phyloP scores from a whole-genome alignment of 2,329 filamentous ascomycete genomes.

The Akanthomyces dipterigenus region DNA sequence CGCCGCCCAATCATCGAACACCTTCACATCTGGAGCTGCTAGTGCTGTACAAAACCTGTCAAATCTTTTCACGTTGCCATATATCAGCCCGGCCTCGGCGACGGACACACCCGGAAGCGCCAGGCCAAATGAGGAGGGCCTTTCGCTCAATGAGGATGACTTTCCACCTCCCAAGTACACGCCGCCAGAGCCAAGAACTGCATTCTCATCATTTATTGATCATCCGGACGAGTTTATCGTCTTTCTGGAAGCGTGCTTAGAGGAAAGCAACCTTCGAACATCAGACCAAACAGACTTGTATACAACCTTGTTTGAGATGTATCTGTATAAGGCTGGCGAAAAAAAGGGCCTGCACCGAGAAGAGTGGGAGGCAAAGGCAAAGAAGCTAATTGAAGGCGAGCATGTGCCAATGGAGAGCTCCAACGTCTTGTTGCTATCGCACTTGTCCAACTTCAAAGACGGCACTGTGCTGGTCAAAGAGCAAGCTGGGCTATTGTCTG shows the following conservation, averaged over 20 bases:
- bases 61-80: slow-evolving; percentile 75
- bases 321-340: slow-evolving; percentile 77
- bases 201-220: slow-evolving; percentile 95
- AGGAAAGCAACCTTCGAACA: slow-evolving; percentile 62
- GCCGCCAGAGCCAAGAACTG: slow-evolving; percentile 74
- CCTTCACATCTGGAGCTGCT: slow-evolving; percentile 53
- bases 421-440: slow-evolving; percentile 86
- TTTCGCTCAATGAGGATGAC: slow-evolving; percentile 43
- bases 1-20: slow-evolving; percentile 32
- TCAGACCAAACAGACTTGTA: slow-evolving; percentile 80
- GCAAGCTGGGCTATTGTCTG: slow-evolving; percentile 82
- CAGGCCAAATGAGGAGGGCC: slow-evolving; percentile 39
- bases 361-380: slow-evolving; percentile 86
- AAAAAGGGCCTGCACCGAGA: slow-evolving; percentile 61
- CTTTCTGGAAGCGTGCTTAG: slow-evolving; percentile 83
- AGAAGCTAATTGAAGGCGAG: slow-evolving; percentile 75
- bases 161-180: slow-evolving; percentile 55
- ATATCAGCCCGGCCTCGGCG: slow-evolving; percentile 60
- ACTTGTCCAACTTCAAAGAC: slow-evolving; percentile 82
- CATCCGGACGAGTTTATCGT: slow-evolving; percentile 85
- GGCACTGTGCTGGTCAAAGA: slow-evolving; percentile 91
- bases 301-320: slow-evolving; percentile 97
- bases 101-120: slow-evolving; percentile 45
- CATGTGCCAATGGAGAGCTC: slow-evolving; percentile 87
- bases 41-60: slow-evolving; percentile 82